Conservation (phyloP, 768 basidiomycete species). For the Mycena maculata region DNA sequence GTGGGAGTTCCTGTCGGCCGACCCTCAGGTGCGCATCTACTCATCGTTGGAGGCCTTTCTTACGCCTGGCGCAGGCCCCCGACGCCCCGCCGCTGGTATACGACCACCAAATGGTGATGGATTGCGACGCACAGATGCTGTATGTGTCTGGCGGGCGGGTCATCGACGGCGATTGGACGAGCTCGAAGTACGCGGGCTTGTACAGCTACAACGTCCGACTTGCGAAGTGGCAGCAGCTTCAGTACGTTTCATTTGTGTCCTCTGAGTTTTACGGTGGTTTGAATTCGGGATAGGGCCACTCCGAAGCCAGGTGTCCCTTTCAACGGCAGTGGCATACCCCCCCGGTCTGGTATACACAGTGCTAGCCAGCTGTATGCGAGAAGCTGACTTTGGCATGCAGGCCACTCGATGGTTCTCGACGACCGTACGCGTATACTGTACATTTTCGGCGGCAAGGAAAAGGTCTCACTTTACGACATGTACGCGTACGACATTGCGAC, state of each 20-base stretch:
- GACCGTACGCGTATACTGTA: constrained; percentile 66
- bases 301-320: constrained; percentile 35
- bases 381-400: constrained; percentile 44
- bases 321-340: constrained; percentile 57
- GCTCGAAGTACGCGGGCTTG: constrained; percentile 73
- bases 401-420: constrained; percentile 88
- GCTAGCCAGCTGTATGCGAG: not conserved
- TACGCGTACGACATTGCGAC: constrained; percentile 74
- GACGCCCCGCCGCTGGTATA: constrained; percentile 70
- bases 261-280: constrained; percentile 16
- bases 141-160: constrained; percentile 84
- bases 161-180: constrained; percentile 72
- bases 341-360: constrained; percentile 65
- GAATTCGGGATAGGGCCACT: constrained; percentile 9
- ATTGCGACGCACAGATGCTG: constrained; percentile 74
- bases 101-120: constrained; percentile 87
- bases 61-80: not conserved
- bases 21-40: constrained; percentile 66
- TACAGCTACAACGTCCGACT: constrained; percentile 77
- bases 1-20: constrained; percentile 78
- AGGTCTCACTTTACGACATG: constrained; percentile 80
- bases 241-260: constrained; percentile 57
- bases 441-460: constrained; percentile 81
- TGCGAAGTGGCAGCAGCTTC: constrained; percentile 74
- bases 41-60: constrained; percentile 6